A percentile compares a stretch with the other conserved stretches of the same genome.
phyloP scores from a whole-genome alignment of 441 rosid genomes.

The Euphorbia schlechtendalii region DNA sequence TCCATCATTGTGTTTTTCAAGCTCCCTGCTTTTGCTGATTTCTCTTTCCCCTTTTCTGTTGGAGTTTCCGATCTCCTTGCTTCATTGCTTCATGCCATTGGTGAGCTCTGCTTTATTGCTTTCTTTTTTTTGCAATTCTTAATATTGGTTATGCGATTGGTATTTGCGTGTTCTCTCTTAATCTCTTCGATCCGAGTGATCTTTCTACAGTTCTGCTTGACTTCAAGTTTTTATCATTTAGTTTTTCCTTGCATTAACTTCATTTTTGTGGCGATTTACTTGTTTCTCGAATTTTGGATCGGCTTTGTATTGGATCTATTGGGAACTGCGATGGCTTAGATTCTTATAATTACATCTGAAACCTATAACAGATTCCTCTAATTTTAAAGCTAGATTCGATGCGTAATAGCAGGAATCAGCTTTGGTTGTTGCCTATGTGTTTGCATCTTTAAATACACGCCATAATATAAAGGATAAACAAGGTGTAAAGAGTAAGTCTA shows the following conservation, averaged over 20 bases:
- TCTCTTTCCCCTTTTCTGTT: background rate
- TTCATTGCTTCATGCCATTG: conserved; percentile 25
- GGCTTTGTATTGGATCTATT: background rate
- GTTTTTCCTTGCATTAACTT: background rate
- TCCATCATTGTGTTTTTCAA: conserved; percentile 2
- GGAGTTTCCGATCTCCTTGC: background rate
- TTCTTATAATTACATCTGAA: background rate
- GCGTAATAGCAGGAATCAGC: background rate
- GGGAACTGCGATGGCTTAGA: background rate
- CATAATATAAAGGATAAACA: background rate
- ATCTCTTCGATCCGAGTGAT: background rate
- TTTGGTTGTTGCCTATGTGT: background rate
- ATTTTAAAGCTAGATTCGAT: background rate
- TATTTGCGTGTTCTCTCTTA: background rate
- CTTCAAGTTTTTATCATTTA: background rate
- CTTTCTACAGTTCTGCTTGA: background rate
- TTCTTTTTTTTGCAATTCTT: background rate
- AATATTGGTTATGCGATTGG: background rate
- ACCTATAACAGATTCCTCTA: background rate
- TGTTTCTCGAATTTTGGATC: conserved; percentile 6
- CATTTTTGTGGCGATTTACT: background rate
- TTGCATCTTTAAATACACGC: background rate
- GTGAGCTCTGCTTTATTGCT: conserved; percentile 24
- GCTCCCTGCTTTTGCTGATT: background rate
- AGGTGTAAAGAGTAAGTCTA: background rate